Percentiles rank a stretch among this genome's conserved stretches.
Evolutionary conservation across 2,329 filamentous ascomycete genomes (phyloP).

Genomic region (Beauveria scarabaeidicola): DNA sequence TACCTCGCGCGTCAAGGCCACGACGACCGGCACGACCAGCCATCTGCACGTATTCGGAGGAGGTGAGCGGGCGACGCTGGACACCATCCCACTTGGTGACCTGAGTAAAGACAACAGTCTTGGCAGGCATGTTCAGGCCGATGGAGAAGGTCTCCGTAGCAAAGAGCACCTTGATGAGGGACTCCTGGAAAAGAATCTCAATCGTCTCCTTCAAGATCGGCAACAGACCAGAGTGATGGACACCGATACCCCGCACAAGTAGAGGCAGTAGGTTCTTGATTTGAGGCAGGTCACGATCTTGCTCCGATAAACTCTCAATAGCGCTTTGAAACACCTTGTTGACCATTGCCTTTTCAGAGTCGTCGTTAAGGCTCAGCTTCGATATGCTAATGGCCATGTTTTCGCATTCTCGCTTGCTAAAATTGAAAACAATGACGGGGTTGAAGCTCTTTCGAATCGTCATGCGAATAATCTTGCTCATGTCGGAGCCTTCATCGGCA

Average conservation of each 20-base stretch:
- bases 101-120: conserved; percentile 97
- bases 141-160: conserved; percentile 99
- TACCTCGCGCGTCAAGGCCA: conserved; percentile 94
- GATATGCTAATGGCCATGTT: conserved; percentile 81
- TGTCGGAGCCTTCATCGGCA: conserved; percentile 67
- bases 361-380: conserved; percentile 86
- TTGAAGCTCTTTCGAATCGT: conserved; percentile 97
- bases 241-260: conserved; percentile 83
- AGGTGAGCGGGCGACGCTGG: conserved; percentile 75
- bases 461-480: conserved; percentile 98
- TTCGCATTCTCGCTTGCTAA: conserved; percentile 96
- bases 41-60: conserved; percentile 96
- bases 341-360: conserved; percentile 91
- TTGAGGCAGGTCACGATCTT: conserved; percentile 81
- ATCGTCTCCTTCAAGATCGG: conserved; percentile 98
- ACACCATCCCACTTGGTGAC: conserved; percentile 92
- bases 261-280: conserved; percentile 86
- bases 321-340: conserved; percentile 89
- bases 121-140: conserved; percentile 96
- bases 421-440: conserved; percentile 98
- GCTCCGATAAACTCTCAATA: conserved; percentile 84
- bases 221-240: conserved; percentile 91
- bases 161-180: conserved; percentile 93
- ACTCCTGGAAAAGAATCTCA: conserved; percentile 97
- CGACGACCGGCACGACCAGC: conserved; percentile 92